Base-by-base conservation (phyloP, 306 rosid genomes). In the Glycine latifolia region DNA sequence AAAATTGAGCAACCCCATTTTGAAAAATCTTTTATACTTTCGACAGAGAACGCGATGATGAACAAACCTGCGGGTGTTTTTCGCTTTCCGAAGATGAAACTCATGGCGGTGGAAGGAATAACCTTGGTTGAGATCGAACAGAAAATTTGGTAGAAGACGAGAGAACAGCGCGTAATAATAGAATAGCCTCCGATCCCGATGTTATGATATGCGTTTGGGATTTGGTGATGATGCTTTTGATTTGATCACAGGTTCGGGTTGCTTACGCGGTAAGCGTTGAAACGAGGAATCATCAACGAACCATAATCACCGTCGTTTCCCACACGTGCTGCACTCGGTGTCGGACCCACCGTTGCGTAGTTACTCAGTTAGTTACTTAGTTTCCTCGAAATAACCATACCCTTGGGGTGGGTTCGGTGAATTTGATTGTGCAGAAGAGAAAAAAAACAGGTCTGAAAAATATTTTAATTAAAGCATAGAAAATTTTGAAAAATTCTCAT, bases 41-140 rank as follows among this genome's bases (percentile, higher is more conserved):
- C 15, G 3, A 68, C 10, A 20, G 5, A 54, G 15, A 0, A 41
- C 13, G 67, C 6, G 58, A 75, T 37, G 50, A 65, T 68, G 62
- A 52, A 77, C 65, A 53, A 81, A 93, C 98, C 98, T 85, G 99
- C 98, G 74, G 99, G 94, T 11, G 98, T 95, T 79, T 95, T 95
- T 9, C 91, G 86, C 92, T 93, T 93, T 69, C 99, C 98, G 84
- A 93, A 95, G 84, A 95, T 82, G 85, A 93, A 96, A 86, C 98
- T 95, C 98, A 95, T 94, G 83, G 86, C 81, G 86, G 3, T 26
- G 75, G 67, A 74, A 50, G 77, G 62, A 78, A 67, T 8, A 67
- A 68, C n/a, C 16, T 33, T n/a, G 50, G 67, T 31, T 9, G 47
- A 63, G 77, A 37, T 20, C 11, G 79, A 79, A 67, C 43, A 3